These are phyloP conservation scores for Colletotrichum higginsianum DNA, from an alignment of 2,329 filamentous ascomycete genomes.

Conservation along the genomic window DNA sequence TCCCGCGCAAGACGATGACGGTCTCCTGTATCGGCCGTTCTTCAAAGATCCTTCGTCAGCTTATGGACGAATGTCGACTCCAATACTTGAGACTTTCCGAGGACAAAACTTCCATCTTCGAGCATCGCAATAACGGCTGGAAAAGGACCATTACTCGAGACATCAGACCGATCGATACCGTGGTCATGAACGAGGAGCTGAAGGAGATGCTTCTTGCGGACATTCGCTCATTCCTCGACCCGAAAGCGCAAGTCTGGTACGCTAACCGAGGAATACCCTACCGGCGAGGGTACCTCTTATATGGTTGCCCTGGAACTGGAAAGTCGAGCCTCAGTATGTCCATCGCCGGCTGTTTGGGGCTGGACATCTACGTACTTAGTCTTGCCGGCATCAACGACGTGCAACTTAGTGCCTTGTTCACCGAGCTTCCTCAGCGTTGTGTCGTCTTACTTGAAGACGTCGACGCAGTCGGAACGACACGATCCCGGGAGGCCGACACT, in stretches of 20 bases:
- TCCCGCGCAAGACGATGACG: background rate
- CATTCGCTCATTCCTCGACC: slow-evolving; percentile 53
- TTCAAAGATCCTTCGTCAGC: slow-evolving; percentile 45
- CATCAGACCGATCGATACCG: slow-evolving; percentile 9
- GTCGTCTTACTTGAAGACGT: slow-evolving; percentile 59
- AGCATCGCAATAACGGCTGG: slow-evolving; percentile 45
- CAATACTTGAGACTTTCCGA: slow-evolving; percentile 50
- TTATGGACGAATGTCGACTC: slow-evolving; percentile 49
- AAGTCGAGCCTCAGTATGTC: slow-evolving; percentile 57
- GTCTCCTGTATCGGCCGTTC: slow-evolving; percentile 47
- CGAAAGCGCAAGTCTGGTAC: slow-evolving; percentile 50
- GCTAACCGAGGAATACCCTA: slow-evolving; percentile 49
- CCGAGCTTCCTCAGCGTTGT: slow-evolving; percentile 52
- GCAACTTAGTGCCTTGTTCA: slow-evolving; percentile 50
- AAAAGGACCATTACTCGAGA: slow-evolving; percentile 1
- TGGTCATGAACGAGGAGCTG: background rate
- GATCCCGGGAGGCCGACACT: background rate
- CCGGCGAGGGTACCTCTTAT: slow-evolving; percentile 55
- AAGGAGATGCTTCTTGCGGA: slow-evolving; percentile 12
- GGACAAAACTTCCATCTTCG: slow-evolving; percentile 50
- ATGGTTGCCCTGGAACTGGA: slow-evolving; percentile 57
- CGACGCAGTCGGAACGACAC: slow-evolving; percentile 47
- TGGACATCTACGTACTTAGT: slow-evolving; percentile 56
- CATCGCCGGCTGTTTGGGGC: slow-evolving; percentile 51
- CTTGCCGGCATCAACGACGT: slow-evolving; percentile 50